Evolutionary conservation across 2,329 filamentous ascomycete species (phyloP).

Genomic region (Diatrype stigma): DNA sequence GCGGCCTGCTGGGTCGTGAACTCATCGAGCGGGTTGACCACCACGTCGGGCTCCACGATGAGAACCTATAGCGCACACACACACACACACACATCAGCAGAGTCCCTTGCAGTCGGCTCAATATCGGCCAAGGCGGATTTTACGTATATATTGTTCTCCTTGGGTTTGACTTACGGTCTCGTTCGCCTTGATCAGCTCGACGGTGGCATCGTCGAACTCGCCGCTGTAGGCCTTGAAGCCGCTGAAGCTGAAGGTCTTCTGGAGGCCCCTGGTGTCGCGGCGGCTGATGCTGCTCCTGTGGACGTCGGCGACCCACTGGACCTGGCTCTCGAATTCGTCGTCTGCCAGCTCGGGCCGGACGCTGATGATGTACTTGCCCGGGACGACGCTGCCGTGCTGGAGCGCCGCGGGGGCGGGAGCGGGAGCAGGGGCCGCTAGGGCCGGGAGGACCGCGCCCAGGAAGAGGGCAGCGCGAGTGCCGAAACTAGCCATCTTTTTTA

Average conservation of each 20-base stretch:
- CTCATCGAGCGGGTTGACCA: slow-evolving; percentile 4
- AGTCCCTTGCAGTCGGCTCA: neutral
- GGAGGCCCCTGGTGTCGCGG: neutral
- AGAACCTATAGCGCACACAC: neutral
- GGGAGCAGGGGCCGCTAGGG: neutral
- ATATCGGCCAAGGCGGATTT: neutral
- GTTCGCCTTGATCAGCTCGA: neutral
- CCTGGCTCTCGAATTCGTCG: neutral
- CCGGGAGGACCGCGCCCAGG: neutral
- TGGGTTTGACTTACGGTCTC: neutral
- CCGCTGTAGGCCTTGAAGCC: neutral
- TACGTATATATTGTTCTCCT: neutral
- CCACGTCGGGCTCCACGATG: slow-evolving; percentile 9
- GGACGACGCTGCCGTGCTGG: neutral
- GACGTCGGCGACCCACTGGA: neutral
- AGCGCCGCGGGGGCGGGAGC: neutral
- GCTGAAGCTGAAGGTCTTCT: neutral
- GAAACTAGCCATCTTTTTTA: neutral
- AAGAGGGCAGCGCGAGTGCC: neutral
- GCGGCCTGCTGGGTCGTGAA: slow-evolving; percentile 9
- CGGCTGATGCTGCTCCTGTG: neutral
- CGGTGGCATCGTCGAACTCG: neutral
- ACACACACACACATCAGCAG: neutral
- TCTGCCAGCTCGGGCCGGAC: neutral
- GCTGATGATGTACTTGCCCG: neutral